A percentile compares a stretch with the other conserved stretches of the same genome.
Evolutionary conservation across 2,329 filamentous ascomycete genomes (phyloP).

Genomic region (Beauveria varroae): DNA sequence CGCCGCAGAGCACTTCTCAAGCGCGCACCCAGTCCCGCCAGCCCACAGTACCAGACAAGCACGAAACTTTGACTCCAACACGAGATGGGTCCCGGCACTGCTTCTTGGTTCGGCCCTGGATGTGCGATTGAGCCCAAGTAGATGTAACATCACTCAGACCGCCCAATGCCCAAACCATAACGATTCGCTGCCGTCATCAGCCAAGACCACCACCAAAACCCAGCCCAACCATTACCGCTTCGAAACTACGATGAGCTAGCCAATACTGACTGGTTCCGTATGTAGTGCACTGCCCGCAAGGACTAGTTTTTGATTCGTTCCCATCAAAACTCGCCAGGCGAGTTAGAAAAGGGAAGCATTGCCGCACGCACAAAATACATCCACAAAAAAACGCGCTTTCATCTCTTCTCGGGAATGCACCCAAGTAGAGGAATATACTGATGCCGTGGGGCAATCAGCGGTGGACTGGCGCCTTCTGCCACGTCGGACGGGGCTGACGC

Average conservation of each 20-base stretch:
- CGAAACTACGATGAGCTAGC: not conserved
- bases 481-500: slow-evolving; percentile 35
- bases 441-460: slow-evolving; percentile 22
- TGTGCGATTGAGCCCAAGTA: not conserved
- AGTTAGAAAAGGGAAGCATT: slow-evolving; percentile 53
- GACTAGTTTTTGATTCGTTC: slow-evolving; percentile 96
- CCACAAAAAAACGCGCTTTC: slow-evolving; percentile 79
- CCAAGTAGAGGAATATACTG: slow-evolving; percentile 37
- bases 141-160: not conserved
- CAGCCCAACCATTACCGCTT: not conserved
- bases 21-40: slow-evolving; percentile 6
- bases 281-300: slow-evolving; percentile 75
- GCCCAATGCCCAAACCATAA: not conserved
- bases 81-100: slow-evolving; percentile 70
- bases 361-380: slow-evolving; percentile 85
- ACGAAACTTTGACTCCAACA: slow-evolving; percentile 91
- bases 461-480: slow-evolving; percentile 41
- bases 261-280: slow-evolving; percentile 55
- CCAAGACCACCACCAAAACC: not conserved
- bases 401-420: slow-evolving; percentile 41
- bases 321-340: slow-evolving; percentile 30
- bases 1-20: slow-evolving; percentile 10
- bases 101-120: slow-evolving; percentile 19
- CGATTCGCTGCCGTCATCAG: not conserved
- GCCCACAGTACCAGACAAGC: slow-evolving; percentile 59